Evolutionary conservation across 2,329 filamentous ascomycete genomes (phyloP), one percentile per base, ranked within the genome.

Genomic region (Fusarium napiforme): DNA sequence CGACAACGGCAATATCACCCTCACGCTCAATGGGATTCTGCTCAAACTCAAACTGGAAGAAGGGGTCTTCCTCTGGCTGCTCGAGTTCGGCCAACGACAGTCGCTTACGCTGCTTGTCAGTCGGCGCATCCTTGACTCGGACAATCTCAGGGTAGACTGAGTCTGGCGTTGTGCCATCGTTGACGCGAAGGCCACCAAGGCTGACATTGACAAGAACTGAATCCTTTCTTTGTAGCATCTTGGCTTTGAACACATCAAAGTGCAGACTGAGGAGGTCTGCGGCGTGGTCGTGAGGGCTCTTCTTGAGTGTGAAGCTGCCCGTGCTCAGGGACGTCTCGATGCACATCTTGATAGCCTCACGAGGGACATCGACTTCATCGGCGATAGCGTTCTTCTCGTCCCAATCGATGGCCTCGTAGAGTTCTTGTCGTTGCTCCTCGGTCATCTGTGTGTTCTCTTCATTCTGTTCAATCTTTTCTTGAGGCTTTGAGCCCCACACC

Each of bases 351-450:
- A 99, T 88, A 15, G 94, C 94, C 76, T 99, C 96, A 60, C 93
- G 90, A 0, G 97, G 97, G 37, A 95, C 87, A 76, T 99, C 96
- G 7, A 99, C 92, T 46, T 93, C 92, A 75, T 97, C 95, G 0
- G 94, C 88, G 43, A 99, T 88, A 4, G 93, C 93, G 68, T 95
- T 92, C 85, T 98, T 98, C 82, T 99, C 96, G 71, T 99, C 94
- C 92, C 96, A 99, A 78, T 98, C 96, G 77, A 99, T 99, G 56
- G 94, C 97, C 76, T 97, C 93, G 81, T 98, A 99, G 15, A 99
- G 88, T 82, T 99, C 96, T 81, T 98, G 95, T 46, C 96, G 92
- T 81, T 99, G 95, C 82, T 98, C 92, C 70, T 99, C 96, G 1
- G 94, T 97, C 88, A 99, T 97, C 67, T 94, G 90, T 0, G 92